Conservation (phyloP, 2,329 filamentous ascomycete species). For the Drechslera avenae region DNA sequence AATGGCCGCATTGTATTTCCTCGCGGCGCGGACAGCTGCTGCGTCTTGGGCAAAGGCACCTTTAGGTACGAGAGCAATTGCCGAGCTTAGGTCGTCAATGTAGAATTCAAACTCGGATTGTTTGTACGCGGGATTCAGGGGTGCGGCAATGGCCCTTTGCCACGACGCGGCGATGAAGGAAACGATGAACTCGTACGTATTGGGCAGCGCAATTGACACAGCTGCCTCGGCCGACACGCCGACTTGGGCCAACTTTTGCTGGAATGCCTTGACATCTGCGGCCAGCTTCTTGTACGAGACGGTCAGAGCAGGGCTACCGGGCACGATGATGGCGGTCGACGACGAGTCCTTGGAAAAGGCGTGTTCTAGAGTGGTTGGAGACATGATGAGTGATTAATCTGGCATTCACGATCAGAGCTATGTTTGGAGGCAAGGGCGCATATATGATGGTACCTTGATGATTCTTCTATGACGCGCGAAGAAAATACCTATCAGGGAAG, state of each 20-base stretch:
- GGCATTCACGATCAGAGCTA: slow-evolving; percentile 12
- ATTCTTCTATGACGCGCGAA: slow-evolving; percentile 13
- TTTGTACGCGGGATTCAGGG: slow-evolving; percentile 87
- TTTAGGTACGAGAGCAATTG: slow-evolving; percentile 74
- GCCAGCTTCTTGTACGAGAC: slow-evolving; percentile 72
- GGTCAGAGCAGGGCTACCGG: slow-evolving; percentile 67
- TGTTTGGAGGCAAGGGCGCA: background rate
- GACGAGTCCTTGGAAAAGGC: slow-evolving; percentile 60
- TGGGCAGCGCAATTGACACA: slow-evolving; percentile 81
- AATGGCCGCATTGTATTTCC: slow-evolving; percentile 80
- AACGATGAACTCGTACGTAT: slow-evolving; percentile 87
- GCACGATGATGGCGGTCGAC: slow-evolving; percentile 73
- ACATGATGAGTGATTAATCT: slow-evolving; percentile 48
- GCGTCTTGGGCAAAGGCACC: slow-evolving; percentile 70
- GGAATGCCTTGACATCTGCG: slow-evolving; percentile 71
- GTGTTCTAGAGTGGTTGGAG: slow-evolving; percentile 63
- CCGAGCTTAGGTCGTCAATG: slow-evolving; percentile 83
- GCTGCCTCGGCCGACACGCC: slow-evolving; percentile 72
- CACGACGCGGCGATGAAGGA: slow-evolving; percentile 85
- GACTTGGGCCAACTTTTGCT: slow-evolving; percentile 75
- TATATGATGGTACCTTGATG: slow-evolving; percentile 6
- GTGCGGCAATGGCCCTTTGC: slow-evolving; percentile 82
- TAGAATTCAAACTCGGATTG: slow-evolving; percentile 92
- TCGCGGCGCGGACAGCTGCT: slow-evolving; percentile 75
- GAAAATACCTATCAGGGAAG: slow-evolving; percentile 12